phyloP scores from a whole-genome alignment of 768 basidiomycete species.

The Mycena indigotica region DNA sequence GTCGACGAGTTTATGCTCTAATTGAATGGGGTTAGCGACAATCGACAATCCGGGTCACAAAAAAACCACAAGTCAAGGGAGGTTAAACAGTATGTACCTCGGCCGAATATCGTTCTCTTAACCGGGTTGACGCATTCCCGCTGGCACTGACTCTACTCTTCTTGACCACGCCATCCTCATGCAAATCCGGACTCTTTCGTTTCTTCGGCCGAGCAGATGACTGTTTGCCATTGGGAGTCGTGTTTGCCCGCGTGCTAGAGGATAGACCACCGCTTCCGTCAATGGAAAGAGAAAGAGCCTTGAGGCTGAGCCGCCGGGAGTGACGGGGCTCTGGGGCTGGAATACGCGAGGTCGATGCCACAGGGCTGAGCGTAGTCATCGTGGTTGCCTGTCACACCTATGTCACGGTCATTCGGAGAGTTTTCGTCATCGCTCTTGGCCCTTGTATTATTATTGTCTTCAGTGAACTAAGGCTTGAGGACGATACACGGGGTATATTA shows the following conservation, averaged over 20 bases:
- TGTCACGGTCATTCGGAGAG: not conserved
- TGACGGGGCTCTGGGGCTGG: not conserved
- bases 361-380: not conserved
- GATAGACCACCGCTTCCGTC: no score
- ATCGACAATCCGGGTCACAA: not conserved
- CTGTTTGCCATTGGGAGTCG: not conserved
- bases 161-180: not conserved
- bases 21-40: not conserved
- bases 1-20: no score
- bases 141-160: not conserved
- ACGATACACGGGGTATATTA: not conserved
- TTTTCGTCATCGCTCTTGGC: no score
- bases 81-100: not conserved
- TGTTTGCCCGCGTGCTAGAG: not conserved
- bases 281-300: not conserved
- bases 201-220: not conserved
- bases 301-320: constrained; percentile 1
- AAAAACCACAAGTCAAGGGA: not conserved
- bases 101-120: not conserved
- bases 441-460: no score
- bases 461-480: no score
- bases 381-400: no score
- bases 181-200: not conserved
- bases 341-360: not conserved
- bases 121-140: not conserved